Evolutionary conservation across 2,329 filamentous ascomycete genomes (phyloP), one percentile per base, ranked within the genome.

Genomic region (Pyrenophora tritici-repentis): DNA sequence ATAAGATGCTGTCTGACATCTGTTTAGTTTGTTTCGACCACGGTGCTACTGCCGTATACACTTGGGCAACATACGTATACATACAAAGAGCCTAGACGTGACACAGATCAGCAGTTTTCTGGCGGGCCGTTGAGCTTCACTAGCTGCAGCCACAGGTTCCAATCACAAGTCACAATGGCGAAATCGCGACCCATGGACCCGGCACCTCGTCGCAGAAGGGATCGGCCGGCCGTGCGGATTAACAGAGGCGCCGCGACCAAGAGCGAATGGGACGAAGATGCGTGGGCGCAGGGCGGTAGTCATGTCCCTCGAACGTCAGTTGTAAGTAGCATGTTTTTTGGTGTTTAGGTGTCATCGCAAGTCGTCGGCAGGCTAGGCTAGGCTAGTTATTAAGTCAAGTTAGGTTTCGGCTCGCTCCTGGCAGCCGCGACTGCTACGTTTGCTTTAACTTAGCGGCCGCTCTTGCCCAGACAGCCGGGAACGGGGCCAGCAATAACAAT

Each of bases 331-430:
- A 26, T 6, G 32, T 34, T 31, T 33, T 24, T 37, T 47, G 13
- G 31, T 52, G 16, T 38, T 50, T 40, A 12, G 20, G 42, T 55
- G 55, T 65, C 52, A 58, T 64, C 38, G 24, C 2, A 24, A 4
- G 24, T 7, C 24, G 9, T 10, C 9, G 3, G 24, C 24, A 7
- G 42, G 51, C 18, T 52, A 56, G 60, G 50, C 48, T 52, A 56
- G 60, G 50, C 48, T 51, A 26, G 3, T 3, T 20, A 20, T 20
- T 20, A 20, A 20, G 18, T 20, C 5, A 2, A 20, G 18, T 26
- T 26, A 34, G 29, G 36, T 26, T 51, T 53, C 41, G 51, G 50
- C 34, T 50, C 18, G 18, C 18, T 1, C 18, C 18, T 20, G 18
- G 18, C 18, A 20, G 18, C 18, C 18, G 18, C 18, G 18, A 20